Evolutionary conservation across 257 asterid species (phyloP).

Genomic region (Nicotiana noctiflora): DNA sequence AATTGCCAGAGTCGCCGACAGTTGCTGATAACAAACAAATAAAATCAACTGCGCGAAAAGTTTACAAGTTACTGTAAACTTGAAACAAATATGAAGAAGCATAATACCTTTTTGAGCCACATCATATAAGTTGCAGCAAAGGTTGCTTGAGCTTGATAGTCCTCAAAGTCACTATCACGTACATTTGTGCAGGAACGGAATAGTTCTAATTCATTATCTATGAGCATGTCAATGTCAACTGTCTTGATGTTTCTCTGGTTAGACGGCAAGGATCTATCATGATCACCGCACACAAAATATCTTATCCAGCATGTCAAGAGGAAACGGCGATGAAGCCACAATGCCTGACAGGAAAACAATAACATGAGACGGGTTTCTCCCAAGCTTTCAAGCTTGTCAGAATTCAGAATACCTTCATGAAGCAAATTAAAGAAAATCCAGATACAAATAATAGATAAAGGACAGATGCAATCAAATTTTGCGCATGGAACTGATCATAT

Average conservation of each 20-base stretch:
- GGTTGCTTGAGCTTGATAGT: conserved; percentile 71
- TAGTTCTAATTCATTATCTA: conserved; percentile 45
- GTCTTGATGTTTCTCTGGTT: conserved; percentile 8
- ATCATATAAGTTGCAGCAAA: conserved; percentile 60
- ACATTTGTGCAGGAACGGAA: conserved; percentile 42
- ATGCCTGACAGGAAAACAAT: conserved; percentile 37
- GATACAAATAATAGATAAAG: neutral
- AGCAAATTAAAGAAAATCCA: neutral
- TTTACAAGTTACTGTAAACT: neutral
- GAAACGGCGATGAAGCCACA: conserved; percentile 98
- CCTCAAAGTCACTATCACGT: conserved; percentile 61
- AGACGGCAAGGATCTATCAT: conserved; percentile 10
- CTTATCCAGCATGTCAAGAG: conserved; percentile 67
- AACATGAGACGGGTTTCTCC: neutral
- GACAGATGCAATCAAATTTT: neutral
- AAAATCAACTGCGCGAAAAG: neutral
- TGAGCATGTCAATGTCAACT: conserved; percentile 24
- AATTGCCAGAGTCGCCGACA: conserved; percentile 32
- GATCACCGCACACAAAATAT: conserved; percentile 24
- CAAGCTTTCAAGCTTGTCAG: neutral
- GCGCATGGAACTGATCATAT: neutral
- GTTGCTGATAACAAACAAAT: conserved; percentile 37
- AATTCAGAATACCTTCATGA: neutral
- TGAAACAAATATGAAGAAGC: neutral
- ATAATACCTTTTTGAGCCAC: conserved; percentile 75